Percentiles rank a stretch among this genome's conserved stretches.
These are phyloP conservation scores for Sonneratia alba DNA, from an alignment of 345 rosid genomes.

Conservation along the genomic window DNA sequence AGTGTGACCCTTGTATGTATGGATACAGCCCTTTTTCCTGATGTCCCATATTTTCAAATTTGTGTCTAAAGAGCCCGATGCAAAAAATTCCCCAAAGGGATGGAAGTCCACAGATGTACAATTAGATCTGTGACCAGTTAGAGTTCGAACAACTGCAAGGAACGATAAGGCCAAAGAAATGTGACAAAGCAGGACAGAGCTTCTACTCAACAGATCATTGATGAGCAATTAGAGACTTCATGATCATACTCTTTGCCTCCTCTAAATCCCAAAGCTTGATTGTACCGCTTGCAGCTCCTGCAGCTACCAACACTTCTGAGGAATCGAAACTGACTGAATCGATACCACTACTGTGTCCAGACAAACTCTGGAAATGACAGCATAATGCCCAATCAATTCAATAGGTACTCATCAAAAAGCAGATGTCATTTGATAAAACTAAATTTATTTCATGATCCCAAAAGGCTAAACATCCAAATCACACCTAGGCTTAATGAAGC, in stretches of 20 bases:
- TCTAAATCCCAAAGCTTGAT: conserved; percentile 98
- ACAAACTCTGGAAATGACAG: conserved; percentile 57
- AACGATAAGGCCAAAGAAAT: neutral
- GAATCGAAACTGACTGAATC: conserved; percentile 97
- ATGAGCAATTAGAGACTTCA: conserved; percentile 4
- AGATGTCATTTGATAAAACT: neutral
- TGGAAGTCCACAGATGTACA: conserved; percentile 95
- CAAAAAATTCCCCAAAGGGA: conserved; percentile 98
- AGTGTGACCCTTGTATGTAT: conserved; percentile 98
- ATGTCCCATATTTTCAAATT: conserved; percentile 99
- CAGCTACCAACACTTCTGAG: conserved; percentile 87
- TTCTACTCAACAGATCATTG: neutral
- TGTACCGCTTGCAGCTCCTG: conserved; percentile 97
- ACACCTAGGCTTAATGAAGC: neutral
- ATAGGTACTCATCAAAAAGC: neutral
- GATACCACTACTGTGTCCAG: conserved; percentile 91
- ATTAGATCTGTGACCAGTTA: conserved; percentile 94
- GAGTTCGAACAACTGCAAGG: conserved; percentile 76
- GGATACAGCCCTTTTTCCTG: conserved; percentile 92
- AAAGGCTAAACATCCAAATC: neutral
- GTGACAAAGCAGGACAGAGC: neutral
- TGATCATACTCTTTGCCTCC: conserved; percentile 85
- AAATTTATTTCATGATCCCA: neutral
- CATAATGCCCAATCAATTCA: neutral
- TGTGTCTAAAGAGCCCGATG: conserved; percentile 95